Evolutionary conservation across 192 early-diverging fungal species (phyloP), one percentile per base, ranked within the genome.

Genomic region (Dissophora ornata): DNA sequence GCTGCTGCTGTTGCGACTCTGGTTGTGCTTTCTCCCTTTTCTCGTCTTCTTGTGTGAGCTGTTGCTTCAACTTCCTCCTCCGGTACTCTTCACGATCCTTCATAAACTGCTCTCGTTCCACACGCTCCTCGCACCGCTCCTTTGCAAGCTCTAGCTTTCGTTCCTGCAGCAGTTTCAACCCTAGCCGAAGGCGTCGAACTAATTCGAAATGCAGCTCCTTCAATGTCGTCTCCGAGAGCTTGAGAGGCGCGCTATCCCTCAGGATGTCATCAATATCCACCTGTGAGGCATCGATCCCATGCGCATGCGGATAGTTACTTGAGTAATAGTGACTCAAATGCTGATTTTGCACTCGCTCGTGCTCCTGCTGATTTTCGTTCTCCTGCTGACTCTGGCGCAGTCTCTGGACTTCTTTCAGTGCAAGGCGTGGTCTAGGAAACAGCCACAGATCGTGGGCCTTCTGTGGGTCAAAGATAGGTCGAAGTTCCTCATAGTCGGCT

Each of bases 151-250:
- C 56, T 18, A 56, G 10, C 25, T 48, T 52, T n/a, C 71, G 56
- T 4, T 47, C 51, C 16, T 48, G 49, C 56, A 75, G 51, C 10
- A 75, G 3, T 1, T 28, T 10, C 41, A 49, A 63, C 8, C 47
- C 62, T 12, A 75, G 25, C 15, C 56, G 45, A 1, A 75, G 30
- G 0, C 71, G 38, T 2, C 63, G 71, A 3, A 75, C 71, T n/a
- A 75, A n/a, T 33, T 75, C 46, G 8, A 6, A 24, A 9, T 75
- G 71, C 22, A 75, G 28, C 16, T 58, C 11, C 49, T 42, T 57
- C 16, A 75, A 56, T 3, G 71, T 75, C 71, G 67, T 49, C 34
- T 47, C 13, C 21, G 32, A 36, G 24, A 75, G 66, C 50, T 6
- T 30, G 0, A 61, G 49, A 2, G 29, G 41, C 21, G 13, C 51